A percentile compares a stretch with the other conserved stretches of the same genome.
Conservation (phyloP, 176 grass and related monocot species). For the Dactylis glomerata region DNA sequence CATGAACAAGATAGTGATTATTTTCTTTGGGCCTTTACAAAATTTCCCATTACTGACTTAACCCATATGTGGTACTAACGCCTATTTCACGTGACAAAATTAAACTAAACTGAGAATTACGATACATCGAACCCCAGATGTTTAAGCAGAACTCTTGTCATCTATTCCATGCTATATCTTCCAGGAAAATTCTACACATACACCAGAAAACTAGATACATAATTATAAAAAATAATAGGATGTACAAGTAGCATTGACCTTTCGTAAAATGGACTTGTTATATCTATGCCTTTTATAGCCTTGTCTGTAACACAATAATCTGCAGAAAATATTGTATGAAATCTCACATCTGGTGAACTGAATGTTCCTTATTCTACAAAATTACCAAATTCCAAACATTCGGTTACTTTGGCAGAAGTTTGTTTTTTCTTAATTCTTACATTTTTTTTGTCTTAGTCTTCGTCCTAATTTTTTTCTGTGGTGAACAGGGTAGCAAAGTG, state of each 20-base stretch:
- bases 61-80: neutral
- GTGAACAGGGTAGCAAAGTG: too few species aligned
- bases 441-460: neutral
- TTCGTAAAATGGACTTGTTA: neutral
- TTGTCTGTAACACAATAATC: neutral
- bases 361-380: neutral
- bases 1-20: neutral
- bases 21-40: neutral
- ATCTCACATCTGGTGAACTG: neutral
- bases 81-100: neutral
- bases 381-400: neutral
- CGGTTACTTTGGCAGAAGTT: neutral
- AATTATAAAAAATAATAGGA: neutral
- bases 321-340: neutral
- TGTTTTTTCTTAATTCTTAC: neutral
- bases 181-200: neutral
- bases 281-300: neutral
- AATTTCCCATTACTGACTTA: neutral
- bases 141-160: neutral
- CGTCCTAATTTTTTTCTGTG: neutral
- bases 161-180: neutral
- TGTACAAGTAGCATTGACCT: neutral
- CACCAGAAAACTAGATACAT: neutral
- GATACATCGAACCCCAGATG: neutral
- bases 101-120: neutral